Base-by-base conservation (phyloP, 2,329 filamentous ascomycete species). In the Fusarium sp. region DNA sequence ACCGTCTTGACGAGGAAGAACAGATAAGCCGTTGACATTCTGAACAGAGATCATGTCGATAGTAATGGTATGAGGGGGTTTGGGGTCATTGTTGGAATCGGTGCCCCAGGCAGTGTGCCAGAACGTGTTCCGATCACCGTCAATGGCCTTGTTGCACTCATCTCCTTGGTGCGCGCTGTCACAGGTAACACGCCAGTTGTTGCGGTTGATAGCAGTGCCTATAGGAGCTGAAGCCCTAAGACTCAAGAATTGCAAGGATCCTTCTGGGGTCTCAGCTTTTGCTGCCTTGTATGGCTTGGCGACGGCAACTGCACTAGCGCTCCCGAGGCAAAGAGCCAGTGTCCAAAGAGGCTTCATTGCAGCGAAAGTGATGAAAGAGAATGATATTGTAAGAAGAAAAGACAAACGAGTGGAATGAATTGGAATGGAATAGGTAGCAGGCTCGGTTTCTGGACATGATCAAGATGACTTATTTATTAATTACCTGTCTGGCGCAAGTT, bases 1-100 rank as follows among this genome's bases (percentile, higher is more conserved):
- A 2, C 46, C 52, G 10, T 72, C 69, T 12, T 72, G 69, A 0
- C 69, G 56, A 18, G 69, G 69, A 15, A 72, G 41, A 9, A 58
- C 40, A n/a, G 69, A 73, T 3, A 72, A 17, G 0, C 69, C 69
- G 0, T 72, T 72, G 15, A 72, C 61, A 5, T 73, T 72, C 7
- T 59, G 49, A 1, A 38, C 32, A 7, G 48, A 32, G 12, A 58
- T 60, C 69, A 72, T 63, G 4, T 72, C 69, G 4, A 72, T 54
- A 2, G 60, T 73, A 6, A 60, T 46, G 3, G 57, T 54, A 4
- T 72, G 69, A 2, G 69, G 69, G 27, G 56, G 55, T 12, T 38
- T 54, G 4, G 69, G 56, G 7, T 72, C 55, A 23, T 33, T 20
- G 0, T 60, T 65, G 20, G 8, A 46, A 2, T 54, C 52, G 13